Evolutionary conservation across 257 asterid genomes (phyloP).

Genomic region (Solanum chmielewskii): DNA sequence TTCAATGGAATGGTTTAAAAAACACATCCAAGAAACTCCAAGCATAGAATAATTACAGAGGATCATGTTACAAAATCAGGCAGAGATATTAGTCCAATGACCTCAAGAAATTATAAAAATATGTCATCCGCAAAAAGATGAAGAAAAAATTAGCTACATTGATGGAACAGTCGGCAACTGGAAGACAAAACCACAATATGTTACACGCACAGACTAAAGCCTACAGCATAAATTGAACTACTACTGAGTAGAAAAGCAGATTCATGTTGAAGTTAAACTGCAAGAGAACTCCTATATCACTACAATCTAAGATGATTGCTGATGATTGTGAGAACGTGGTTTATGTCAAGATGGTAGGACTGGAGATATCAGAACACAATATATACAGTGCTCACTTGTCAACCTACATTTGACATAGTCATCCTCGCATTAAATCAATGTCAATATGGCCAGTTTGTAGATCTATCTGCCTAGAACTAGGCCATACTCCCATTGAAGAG

Average conservation of each 20-base stretch:
- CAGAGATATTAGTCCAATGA: background rate
- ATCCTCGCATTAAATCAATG: slow-evolving; percentile 37
- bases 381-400: slow-evolving; percentile 11
- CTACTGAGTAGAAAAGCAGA: background rate
- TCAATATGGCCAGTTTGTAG: slow-evolving; percentile 19
- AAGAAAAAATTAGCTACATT: slow-evolving; percentile 8
- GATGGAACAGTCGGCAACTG: background rate
- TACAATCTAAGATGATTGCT: slow-evolving; percentile 1
- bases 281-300: background rate
- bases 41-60: background rate
- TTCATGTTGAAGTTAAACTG: slow-evolving; percentile 6
- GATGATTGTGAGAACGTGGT: background rate
- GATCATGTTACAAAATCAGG: background rate
- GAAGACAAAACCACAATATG: background rate
- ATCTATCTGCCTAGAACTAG: slow-evolving; percentile 28
- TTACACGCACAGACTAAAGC: background rate
- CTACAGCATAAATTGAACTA: background rate
- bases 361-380: slow-evolving; percentile 11
- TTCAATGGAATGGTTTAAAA: background rate
- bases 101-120: background rate
- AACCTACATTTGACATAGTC: slow-evolving; percentile 12
- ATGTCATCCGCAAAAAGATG: background rate
- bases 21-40: background rate
- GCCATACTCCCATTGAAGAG: slow-evolving; percentile 46
- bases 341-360: slow-evolving; percentile 4